Percentiles rank a stretch among this genome's conserved stretches.
Conservation (phyloP, 257 asterid genomes). For the Haberlea rhodopensis region DNA sequence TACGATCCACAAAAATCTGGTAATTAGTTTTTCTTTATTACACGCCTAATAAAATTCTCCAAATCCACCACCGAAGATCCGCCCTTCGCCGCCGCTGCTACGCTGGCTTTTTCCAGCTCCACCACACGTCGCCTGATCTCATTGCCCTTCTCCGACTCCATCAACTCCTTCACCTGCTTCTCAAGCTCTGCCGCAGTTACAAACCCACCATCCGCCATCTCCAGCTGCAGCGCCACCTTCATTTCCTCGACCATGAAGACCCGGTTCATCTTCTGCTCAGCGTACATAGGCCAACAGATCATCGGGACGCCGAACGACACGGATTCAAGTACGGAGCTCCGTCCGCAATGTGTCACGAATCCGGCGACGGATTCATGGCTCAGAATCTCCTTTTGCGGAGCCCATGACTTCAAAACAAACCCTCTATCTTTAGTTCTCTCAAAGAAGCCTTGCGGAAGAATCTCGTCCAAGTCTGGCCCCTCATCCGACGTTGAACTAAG, state of each 20-base stretch:
- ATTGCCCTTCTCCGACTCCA: slow-evolving; percentile 27
- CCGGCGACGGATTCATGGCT: slow-evolving; percentile 30
- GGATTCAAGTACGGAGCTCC: slow-evolving; percentile 34
- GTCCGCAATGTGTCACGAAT: slow-evolving; percentile 43
- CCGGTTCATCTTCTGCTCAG: slow-evolving; percentile 39
- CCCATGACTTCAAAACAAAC: too few relatives aligned
- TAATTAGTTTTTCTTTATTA: too few relatives aligned
- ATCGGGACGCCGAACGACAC: slow-evolving; percentile 33
- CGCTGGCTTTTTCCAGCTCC: slow-evolving; percentile 25
- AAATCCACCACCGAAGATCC: slow-evolving; percentile 30
- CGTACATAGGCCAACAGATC: slow-evolving; percentile 38
- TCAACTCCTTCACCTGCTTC: too few relatives aligned
- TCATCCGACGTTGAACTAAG: not conserved
- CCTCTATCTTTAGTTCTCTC: slow-evolving; percentile 28
- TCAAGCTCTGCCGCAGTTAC: slow-evolving; percentile 29
- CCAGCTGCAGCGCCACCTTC: slow-evolving; percentile 28
- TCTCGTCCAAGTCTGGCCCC: slow-evolving; percentile 13
- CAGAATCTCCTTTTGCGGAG: slow-evolving; percentile 28
- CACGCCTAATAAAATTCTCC: slow-evolving; percentile 29
- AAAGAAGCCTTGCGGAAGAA: slow-evolving; percentile 35
- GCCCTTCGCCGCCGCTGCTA: slow-evolving; percentile 20
- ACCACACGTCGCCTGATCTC: slow-evolving; percentile 14
- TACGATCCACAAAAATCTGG: too few relatives aligned
- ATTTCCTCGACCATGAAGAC: slow-evolving; percentile 32
- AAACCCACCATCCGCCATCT: slow-evolving; percentile 22